Conservation (phyloP, 129 eudicot species). For the Solidago caesia region DNA sequence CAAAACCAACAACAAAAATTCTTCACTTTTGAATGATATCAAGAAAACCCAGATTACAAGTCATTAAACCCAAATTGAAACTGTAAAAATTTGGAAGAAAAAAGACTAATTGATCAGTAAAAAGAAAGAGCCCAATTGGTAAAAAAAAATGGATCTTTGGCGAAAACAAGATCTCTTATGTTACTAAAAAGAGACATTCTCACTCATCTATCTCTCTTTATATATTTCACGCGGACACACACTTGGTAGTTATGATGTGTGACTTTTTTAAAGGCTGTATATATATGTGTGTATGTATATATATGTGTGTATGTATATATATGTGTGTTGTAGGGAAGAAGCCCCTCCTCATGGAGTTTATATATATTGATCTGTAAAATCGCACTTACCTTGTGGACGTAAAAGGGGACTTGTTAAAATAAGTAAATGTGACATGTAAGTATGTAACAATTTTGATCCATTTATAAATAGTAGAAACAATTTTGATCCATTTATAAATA, state of each 20-base stretch:
- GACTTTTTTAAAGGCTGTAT: conserved; percentile 26
- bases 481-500: too few species aligned
- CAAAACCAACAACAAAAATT: not conserved
- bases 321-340: not conserved
- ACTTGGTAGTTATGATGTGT: conserved; percentile 36
- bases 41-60: conserved; percentile 8
- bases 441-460: too few species aligned
- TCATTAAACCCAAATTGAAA: conserved; percentile 30
- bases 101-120: conserved; percentile 15
- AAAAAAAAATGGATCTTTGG: conserved; percentile 24
- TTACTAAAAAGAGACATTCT: conserved; percentile 24
- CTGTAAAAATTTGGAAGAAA: conserved; percentile 9
- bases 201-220: conserved; percentile 9
- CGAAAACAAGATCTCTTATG: conserved; percentile 18
- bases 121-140: conserved; percentile 22
- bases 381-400: too few species aligned
- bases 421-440: too few species aligned
- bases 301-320: too few species aligned
- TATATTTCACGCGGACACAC: conserved; percentile 32
- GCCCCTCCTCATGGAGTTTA: too few species aligned
- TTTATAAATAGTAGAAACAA: too few species aligned
- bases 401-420: too few species aligned
- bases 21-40: conserved; percentile 1
- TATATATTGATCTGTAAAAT: too few species aligned
- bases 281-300: not conserved